Conservation (phyloP, 2,329 filamentous ascomycete genomes). For the Alternaria longipes region DNA sequence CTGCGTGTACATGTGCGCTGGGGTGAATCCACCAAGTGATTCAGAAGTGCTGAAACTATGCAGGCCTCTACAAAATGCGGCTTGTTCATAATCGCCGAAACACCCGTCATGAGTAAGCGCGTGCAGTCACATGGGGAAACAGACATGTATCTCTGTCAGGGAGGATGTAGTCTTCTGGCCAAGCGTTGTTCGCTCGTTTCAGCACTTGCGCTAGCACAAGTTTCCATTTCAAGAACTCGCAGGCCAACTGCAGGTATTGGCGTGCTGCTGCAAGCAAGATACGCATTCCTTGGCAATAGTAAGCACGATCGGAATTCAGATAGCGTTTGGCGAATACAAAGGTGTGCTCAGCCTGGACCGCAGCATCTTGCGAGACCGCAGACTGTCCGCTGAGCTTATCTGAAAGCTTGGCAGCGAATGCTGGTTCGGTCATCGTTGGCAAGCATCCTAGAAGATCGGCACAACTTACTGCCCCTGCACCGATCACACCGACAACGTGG, state of each 20-base stretch:
- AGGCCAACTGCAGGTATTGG: neutral
- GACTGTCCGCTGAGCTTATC: constrained; percentile 10
- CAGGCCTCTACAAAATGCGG: neutral
- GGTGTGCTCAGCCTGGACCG: constrained; percentile 7
- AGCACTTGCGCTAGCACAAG: neutral
- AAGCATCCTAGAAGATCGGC: constrained; percentile 4
- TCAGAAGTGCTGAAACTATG: neutral
- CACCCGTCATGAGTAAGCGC: neutral
- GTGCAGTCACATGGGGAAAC: neutral
- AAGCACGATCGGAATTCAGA: neutral
- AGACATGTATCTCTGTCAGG: neutral
- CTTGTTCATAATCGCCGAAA: neutral
- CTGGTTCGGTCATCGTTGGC: constrained; percentile 6
- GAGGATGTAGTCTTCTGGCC: neutral
- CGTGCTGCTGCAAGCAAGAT: neutral
- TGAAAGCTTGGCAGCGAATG: constrained; percentile 14
- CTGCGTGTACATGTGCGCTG: neutral
- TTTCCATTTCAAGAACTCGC: constrained; percentile 1
- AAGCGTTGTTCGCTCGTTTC: neutral
- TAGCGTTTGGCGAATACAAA: neutral
- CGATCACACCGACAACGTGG: neutral
- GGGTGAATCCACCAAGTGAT: neutral
- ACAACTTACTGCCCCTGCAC: neutral
- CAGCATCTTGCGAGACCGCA: constrained; percentile 10
- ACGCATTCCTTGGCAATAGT: constrained; percentile 5